Evolutionary conservation across 495 filamentous ascomycete species (phyloP), one percentile per base, ranked within the genome.

Genomic region (Talaromyces trachyspermus): DNA sequence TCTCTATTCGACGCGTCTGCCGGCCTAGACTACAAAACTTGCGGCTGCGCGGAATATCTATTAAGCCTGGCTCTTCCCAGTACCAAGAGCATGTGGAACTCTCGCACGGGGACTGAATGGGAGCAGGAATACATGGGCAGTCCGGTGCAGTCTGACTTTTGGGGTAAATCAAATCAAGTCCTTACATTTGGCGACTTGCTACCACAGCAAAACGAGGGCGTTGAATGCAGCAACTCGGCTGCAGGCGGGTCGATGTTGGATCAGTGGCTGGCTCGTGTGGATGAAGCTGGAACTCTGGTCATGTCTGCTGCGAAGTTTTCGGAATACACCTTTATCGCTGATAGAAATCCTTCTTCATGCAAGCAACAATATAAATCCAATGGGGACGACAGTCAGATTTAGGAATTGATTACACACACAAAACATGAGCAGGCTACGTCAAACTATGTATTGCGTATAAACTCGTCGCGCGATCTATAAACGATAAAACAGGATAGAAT

Each of bases 51-150:
- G 14, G 38, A 41, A 25, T 25, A 41, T 14, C 17, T 41, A 22
- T 41, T 20, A 9, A 10, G 23, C 10, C 9, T 41, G 12, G 11
- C 38, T 41, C 38, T 41, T 25, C 38, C 38, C 38, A 41, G 38
- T 20, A 23, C 38, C 20, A 41, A 41, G 23, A 24, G 23, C n/a
- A 25, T 41, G 38, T 41, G 38, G 38, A 41, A 41, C 14, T 41
- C 38, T 25, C 38, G 38, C 10, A 25, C 38, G 24, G 38, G n/a
- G 11, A 25, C 8, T n/a, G 38, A 41, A 41, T 41, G 38, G 38
- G 38, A 23, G 20, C 19, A 41, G 23, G 38, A 41, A 15, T 41
- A 37, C 19, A 10, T 37, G 33, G 15, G 33, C 6, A 37, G 33
- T 37, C 33, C 38, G 23, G 38, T 41, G 10, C 38, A 41, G 38